Evolutionary conservation across 108 stramenopile genomes (phyloP).

Genomic region (Chaetoceros muelleri): DNA sequence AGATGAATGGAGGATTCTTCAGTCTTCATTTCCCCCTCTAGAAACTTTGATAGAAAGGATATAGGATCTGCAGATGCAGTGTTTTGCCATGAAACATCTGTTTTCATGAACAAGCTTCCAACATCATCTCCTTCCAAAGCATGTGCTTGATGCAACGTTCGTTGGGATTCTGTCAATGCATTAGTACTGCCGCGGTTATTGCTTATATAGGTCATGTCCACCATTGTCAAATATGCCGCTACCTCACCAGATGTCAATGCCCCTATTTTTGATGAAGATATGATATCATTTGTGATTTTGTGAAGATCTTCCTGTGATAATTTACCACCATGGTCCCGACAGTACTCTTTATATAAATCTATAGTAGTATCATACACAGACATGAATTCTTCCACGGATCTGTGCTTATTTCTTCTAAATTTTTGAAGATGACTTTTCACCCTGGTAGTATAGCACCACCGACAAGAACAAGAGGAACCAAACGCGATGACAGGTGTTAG

Average conservation of each 20-base stretch:
- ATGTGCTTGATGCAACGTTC: not conserved
- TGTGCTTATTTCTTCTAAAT: conserved; percentile 32
- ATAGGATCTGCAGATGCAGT: not conserved
- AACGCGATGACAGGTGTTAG: too few relatives aligned
- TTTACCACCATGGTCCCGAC: not conserved
- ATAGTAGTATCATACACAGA: conserved; percentile 27
- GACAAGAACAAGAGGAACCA: not conserved
- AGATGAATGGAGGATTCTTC: not conserved
- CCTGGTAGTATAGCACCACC: conserved; percentile 12
- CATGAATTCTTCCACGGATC: conserved; percentile 29
- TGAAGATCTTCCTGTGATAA: not conserved
- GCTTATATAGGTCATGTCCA: not conserved
- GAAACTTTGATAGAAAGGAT: not conserved
- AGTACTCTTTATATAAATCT: too few relatives aligned
- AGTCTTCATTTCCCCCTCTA: not conserved
- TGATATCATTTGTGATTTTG: not conserved
- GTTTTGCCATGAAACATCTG: not conserved
- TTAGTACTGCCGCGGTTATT: not conserved
- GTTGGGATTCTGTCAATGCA: not conserved
- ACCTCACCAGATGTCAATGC: not conserved
- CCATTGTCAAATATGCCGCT: not conserved
- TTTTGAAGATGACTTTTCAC: conserved; percentile 48
- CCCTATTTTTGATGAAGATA: not conserved
- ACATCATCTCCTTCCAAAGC: too few relatives aligned
- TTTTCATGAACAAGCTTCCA: not conserved